Evolutionary conservation across 441 rosid genomes (phyloP).

Genomic region (Jatropha multifida): DNA sequence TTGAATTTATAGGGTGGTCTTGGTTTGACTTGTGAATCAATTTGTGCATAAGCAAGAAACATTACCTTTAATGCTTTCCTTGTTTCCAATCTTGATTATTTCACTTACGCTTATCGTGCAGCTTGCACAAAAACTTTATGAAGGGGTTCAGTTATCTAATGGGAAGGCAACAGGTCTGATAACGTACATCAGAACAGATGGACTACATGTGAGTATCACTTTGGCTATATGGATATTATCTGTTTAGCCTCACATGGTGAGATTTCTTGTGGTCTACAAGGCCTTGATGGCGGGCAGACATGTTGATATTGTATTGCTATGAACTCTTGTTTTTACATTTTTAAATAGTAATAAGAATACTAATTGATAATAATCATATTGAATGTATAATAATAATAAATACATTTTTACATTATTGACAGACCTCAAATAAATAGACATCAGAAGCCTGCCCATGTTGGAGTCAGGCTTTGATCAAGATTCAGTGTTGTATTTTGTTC

Average conservation of each 20-base stretch:
- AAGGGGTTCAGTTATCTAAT: constrained; percentile 76
- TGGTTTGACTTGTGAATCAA: background rate
- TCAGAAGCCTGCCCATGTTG: background rate
- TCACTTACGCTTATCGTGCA: constrained; percentile 38
- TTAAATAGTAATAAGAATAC: too few species aligned
- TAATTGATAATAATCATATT: too few species aligned
- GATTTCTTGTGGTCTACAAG: constrained; percentile 3
- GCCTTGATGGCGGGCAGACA: background rate
- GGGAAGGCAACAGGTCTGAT: constrained; percentile 83
- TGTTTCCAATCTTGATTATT: constrained; percentile 5
- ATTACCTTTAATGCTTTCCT: background rate
- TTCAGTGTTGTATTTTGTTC: background rate
- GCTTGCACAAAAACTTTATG: constrained; percentile 97
- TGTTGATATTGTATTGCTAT: background rate
- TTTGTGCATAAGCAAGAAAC: background rate
- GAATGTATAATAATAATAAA: too few species aligned
- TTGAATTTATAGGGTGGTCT: background rate
- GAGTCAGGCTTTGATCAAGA: background rate
- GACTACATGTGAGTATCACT: constrained; percentile 77
- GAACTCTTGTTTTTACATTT: background rate
- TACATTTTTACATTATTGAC: background rate
- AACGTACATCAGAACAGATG: constrained; percentile 96
- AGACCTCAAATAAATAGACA: background rate
- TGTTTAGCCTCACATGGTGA: background rate
- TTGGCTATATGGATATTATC: constrained; percentile 17